These are phyloP conservation scores for Paraphoma chrysanthemicola DNA, from an alignment of 2,329 filamentous ascomycete genomes.

Conservation along the genomic window DNA sequence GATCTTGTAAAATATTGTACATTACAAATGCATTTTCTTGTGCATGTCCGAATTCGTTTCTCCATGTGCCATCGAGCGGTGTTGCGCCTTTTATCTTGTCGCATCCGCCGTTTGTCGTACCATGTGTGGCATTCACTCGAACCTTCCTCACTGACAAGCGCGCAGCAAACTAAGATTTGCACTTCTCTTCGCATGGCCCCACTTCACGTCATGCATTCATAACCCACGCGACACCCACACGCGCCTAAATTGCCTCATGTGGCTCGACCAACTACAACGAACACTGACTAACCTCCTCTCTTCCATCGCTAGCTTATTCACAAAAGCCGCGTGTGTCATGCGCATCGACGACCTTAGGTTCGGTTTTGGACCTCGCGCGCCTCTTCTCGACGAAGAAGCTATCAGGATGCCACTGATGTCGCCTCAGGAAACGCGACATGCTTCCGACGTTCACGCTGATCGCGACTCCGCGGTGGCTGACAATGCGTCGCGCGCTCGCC, in stretches of 20 bases:
- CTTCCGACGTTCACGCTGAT: neutral
- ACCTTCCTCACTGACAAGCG: neutral
- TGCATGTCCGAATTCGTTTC: neutral
- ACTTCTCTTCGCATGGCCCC: neutral
- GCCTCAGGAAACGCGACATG: neutral
- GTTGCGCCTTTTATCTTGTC: neutral
- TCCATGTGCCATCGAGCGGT: neutral
- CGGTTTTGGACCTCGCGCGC: neutral
- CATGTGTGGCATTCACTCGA: neutral
- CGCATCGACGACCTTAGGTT: neutral
- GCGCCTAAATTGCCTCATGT: neutral
- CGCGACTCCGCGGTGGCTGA: neutral
- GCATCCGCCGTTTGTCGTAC: neutral
- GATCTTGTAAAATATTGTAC: slow-evolving; percentile 14
- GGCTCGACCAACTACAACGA: neutral
- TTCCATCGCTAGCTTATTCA: neutral
- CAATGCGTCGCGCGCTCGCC: neutral
- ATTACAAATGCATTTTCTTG: slow-evolving; percentile 1
- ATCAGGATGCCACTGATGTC: neutral
- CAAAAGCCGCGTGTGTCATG: neutral
- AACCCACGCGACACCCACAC: neutral
- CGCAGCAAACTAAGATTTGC: neutral
- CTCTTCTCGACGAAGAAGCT: neutral
- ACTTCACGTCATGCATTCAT: neutral
- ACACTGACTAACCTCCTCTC: neutral